phyloP scores from a whole-genome alignment of 106 monocot genomes.

The Alisma plantagoaquatica region DNA sequence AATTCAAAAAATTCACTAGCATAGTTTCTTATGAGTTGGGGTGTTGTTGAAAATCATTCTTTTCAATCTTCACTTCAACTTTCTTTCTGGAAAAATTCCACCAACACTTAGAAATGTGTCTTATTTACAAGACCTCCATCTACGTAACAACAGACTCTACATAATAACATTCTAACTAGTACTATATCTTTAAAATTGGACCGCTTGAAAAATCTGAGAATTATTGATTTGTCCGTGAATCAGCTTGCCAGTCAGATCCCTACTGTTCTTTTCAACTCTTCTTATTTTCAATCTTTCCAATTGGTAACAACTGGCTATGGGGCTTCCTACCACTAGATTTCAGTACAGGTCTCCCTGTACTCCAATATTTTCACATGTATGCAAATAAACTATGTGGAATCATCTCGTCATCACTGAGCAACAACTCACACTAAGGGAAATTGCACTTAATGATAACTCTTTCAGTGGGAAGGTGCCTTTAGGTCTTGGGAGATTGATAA shows the following conservation, averaged over 20 bases:
- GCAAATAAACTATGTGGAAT: conserved; percentile 22
- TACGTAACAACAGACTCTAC: neutral
- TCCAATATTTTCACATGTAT: conserved; percentile 6
- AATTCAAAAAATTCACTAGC: conserved; percentile 18
- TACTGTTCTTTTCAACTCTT: conserved; percentile 2
- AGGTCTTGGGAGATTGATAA: conserved; percentile 7
- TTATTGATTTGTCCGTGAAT: conserved; percentile 3
- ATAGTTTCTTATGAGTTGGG: conserved; percentile 9
- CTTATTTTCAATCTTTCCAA: neutral
- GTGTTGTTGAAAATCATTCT: neutral
- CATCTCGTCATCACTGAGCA: conserved; percentile 24
- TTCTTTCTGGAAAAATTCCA: conserved; percentile 21
- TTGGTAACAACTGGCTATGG: conserved; percentile 3
- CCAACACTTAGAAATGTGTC: conserved; percentile 11
- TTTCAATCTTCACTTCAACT: conserved; percentile 7
- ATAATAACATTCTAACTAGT: too few relatives aligned
- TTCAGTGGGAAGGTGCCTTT: conserved; percentile 22
- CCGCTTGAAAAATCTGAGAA: neutral
- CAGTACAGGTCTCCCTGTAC: conserved; percentile 19
- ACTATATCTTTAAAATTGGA: neutral
- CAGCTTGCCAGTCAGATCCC: conserved; percentile 10
- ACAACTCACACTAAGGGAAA: neutral
- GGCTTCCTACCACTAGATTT: conserved; percentile 17
- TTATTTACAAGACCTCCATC: neutral
- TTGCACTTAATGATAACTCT: conserved; percentile 7